Percentiles rank a stretch among this genome's conserved stretches.
Conservation (phyloP, 768 basidiomycete species). For the Boletus huronensis region DNA sequence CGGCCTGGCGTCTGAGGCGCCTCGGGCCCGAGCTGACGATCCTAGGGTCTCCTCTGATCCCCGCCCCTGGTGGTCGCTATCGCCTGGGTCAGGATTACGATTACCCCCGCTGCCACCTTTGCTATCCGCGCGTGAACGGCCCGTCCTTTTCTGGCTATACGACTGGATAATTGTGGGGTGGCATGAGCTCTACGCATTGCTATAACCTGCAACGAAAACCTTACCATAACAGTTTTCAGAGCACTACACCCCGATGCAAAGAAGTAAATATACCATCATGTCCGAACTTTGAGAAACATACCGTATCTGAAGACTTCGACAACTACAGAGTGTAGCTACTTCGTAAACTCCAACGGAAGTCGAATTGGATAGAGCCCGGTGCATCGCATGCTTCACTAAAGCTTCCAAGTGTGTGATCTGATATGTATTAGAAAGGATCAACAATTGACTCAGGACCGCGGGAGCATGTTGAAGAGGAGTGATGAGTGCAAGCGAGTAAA, state of each 20-base stretch:
- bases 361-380: conserved; percentile 76
- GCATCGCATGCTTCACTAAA: conserved; percentile 93
- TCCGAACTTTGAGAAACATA: conserved; percentile 36
- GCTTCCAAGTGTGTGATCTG: conserved; percentile 67
- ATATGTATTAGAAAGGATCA: conserved; percentile 84
- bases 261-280: conserved; percentile 8
- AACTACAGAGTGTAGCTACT: conserved; percentile 88
- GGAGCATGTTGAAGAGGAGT: conserved; percentile 92
- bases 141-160: conserved; percentile 70
- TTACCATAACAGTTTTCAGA: conserved; percentile 80
- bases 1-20: conserved; percentile 65
- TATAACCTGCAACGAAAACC: conserved; percentile 13
- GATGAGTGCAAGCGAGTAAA: conserved; percentile 82
- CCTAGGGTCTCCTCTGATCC: conserved; percentile 33
- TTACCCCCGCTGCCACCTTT: conserved; percentile 44
- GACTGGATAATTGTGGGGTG: conserved; percentile 42
- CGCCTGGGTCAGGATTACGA: conserved; percentile 34
- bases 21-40: conserved; percentile 46
- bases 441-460: conserved; percentile 81
- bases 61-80: conserved; percentile 36
- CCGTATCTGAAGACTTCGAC: conserved; percentile 87
- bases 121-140: conserved; percentile 47
- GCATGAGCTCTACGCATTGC: conserved; percentile 13
- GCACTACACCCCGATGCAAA: conserved; percentile 43
- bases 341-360: conserved; percentile 93